Evolutionary conservation across 108 stramenopile species (phyloP), one percentile per base, ranked within the genome.

Genomic region (Nitzschia sp.): DNA sequence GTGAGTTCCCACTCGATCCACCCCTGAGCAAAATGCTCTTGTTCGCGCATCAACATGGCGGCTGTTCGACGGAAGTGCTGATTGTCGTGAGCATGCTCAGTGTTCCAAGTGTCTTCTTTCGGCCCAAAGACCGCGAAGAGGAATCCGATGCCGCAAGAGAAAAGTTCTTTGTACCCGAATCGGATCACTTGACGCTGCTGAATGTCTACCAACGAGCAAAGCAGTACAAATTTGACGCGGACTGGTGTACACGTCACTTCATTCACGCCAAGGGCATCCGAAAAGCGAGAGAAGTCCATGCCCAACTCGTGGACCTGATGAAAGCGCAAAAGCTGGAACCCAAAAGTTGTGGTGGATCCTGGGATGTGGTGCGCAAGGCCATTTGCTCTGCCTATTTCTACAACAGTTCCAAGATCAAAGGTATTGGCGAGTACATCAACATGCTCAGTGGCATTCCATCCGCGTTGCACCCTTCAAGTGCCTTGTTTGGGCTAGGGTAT

Each of bases 311-410:
- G 36, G 98, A 99, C 82, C 88, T 99, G 73, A 97, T 98, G 96
- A 89, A 95, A 80, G 89, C 94, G 71, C 97, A 97, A 80, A 88
- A 81, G 63, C 81, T 99, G 21, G 79, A 83, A 53, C 93, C 91
- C 45, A 65, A 59, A 15, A 82, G 85, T 32, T 92, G 93, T 70
- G 92, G 96, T 25, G 94, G 92, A 29, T 83, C 86, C 35, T 98
- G 99, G 99, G 98, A 99, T 82, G 81, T 81, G 6, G 95, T 99
- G 18, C 88, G 99, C 48, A 97, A 97, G 86, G 88, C 97, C 0
- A 98, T 99, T 33, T 99, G 99, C 72, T 96, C 97, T n/a, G 96
- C 97, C 32, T 98, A 99, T 82, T 98, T 98, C 62, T 97, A 95
- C 93, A 98, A 99, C 71, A 83, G 86, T 59, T 96, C 97, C 28